Evolutionary conservation across 2,329 filamentous ascomycete species (phyloP), one percentile per base, ranked within the genome.

Genomic region (Drechslerella stenobrocha): DNA sequence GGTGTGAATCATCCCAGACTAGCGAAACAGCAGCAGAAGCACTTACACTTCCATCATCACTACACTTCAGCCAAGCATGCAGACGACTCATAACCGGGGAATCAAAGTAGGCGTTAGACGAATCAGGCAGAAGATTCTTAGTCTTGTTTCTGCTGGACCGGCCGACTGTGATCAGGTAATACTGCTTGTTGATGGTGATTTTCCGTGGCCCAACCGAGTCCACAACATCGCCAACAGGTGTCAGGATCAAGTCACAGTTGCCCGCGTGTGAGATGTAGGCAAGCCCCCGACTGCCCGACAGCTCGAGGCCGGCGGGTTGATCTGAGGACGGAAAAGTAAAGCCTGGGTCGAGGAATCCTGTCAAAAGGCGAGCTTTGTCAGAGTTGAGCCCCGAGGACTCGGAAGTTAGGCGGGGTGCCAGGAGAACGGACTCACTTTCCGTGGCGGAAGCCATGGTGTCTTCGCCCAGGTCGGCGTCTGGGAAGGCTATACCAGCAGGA

Each of bases 41-140:
- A 22, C 50, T 24, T 55, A 67, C 63, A 48, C 60, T 52, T 55
- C 67, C 60, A 44, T 52, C 60, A 11, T 70, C 40, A 65, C 61
- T 60, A 72, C 71, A 1, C 72, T 74, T 34, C 79, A 70, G 52
- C 81, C 76, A 13, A 5, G 87, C 87, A 76, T 90, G 87, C 8
- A 82, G 75, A 44, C 87, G 80, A 22, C 86, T 89, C 79, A 90
- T 86, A 32, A 89, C 86, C 0, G 86, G 83, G 59, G 83, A 87
- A 70, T 88, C 82, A 63, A 89, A 87, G 80, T 80, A 88, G 13
- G 80, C 83, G 75, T 89, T 90, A 70, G 81, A 75, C 3, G 71
- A 34, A 66, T 76, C 74, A 71, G 79, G 74, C 70, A 50, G 70
- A 18, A 71, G 77, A 74, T 60, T 77, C 73, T 72, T 77, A 28